Evolutionary conservation across 2,329 filamentous ascomycete genomes (phyloP).

Genomic region (Botrytis paeoniae): DNA sequence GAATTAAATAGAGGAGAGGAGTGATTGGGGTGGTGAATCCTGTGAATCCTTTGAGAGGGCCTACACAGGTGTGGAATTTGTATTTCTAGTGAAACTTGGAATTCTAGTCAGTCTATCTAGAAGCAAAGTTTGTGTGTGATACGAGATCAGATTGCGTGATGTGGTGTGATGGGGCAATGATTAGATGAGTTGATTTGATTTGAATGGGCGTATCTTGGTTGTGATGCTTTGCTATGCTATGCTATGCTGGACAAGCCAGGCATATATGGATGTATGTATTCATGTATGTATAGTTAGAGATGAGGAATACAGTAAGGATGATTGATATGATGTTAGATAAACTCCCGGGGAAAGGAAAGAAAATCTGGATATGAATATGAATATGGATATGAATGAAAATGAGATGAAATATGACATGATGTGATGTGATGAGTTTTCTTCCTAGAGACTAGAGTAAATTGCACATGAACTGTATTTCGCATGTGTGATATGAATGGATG

Average conservation of each 20-base stretch:
- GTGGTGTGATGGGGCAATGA: too few species aligned
- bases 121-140: background rate
- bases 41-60: background rate
- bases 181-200: background rate
- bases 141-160: background rate
- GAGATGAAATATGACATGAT: too few species aligned
- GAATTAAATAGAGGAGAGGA: background rate
- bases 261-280: too few species aligned
- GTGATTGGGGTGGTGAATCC: background rate
- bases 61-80: background rate
- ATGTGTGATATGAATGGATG: too few species aligned
- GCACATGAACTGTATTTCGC: rapidly evolving
- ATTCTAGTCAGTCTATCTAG: background rate
- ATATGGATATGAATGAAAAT: too few species aligned
- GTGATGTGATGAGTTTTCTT: too few species aligned
- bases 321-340: too few species aligned
- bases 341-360: too few species aligned
- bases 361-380: too few species aligned
- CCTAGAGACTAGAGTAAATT: too few species aligned
- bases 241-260: too few species aligned
- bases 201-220: background rate
- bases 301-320: background rate
- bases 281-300: background rate
- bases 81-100: background rate
- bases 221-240: background rate